Percentiles rank a stretch among this genome's conserved stretches.
phyloP scores from a whole-genome alignment of 2,329 filamentous ascomycete genomes.

The Fusarium bactridioides region DNA sequence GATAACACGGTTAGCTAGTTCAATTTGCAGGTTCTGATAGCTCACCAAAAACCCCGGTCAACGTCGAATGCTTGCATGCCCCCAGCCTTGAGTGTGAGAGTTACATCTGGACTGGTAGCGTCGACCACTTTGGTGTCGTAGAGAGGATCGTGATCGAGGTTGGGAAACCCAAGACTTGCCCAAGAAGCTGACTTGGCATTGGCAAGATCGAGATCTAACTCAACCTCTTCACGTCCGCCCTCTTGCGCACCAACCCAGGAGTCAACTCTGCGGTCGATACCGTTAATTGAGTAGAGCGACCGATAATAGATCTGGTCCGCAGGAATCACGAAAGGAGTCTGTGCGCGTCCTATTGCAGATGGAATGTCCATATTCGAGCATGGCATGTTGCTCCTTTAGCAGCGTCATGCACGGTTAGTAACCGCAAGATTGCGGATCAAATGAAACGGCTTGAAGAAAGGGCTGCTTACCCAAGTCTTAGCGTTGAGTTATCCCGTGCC shows the following conservation, averaged over 20 bases:
- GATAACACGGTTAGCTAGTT: rapidly evolving
- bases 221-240: background rate
- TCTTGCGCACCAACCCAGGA: rapidly evolving
- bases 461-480: background rate
- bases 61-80: background rate
- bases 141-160: background rate
- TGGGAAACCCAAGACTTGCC: background rate
- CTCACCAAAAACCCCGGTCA: background rate
- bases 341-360: background rate
- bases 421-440: rapidly evolving
- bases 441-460: rapidly evolving
- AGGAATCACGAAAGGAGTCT: background rate
- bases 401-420: background rate
- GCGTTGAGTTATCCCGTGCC: background rate
- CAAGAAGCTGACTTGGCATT: background rate
- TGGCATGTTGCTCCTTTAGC: background rate
- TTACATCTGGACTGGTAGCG: rapidly evolving
- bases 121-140: background rate
- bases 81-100: background rate
- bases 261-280: background rate
- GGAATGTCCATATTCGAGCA: background rate
- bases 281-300: background rate
- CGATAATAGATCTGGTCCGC: background rate
- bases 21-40: background rate
- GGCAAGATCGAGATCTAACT: background rate